Percentiles rank a stretch among this genome's conserved stretches.
Evolutionary conservation across 169 alveolate species (phyloP).

Genomic region (Plasmodium inui): DNA sequence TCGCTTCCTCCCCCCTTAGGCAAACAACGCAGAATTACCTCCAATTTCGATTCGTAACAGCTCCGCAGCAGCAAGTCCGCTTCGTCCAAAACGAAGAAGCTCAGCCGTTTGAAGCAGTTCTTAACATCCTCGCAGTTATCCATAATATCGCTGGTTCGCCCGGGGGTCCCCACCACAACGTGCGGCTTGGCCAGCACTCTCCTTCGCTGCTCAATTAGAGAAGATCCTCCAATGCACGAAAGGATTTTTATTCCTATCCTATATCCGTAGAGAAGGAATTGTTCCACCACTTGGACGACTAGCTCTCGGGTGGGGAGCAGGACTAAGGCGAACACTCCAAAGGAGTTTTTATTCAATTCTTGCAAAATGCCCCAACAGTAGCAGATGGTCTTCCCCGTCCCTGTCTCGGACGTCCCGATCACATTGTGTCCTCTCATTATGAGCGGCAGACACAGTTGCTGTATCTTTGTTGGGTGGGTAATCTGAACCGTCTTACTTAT

Average conservation of each 20-base stretch:
- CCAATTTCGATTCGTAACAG: slow-evolving; percentile 87
- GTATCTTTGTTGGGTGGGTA: slow-evolving; percentile 92
- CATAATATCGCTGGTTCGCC: slow-evolving; percentile 93
- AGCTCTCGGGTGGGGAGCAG: slow-evolving; percentile 98
- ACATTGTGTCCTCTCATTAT: slow-evolving; percentile 92
- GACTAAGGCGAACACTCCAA: slow-evolving; percentile 95
- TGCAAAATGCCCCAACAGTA: slow-evolving; percentile 96
- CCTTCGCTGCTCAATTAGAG: slow-evolving; percentile 84
- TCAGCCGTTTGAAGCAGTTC: slow-evolving; percentile 85
- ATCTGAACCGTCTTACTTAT: slow-evolving; percentile 80
- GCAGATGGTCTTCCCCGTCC: slow-evolving; percentile 98
- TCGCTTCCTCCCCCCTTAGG: slow-evolving; percentile 78
- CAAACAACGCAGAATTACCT: slow-evolving; percentile 81
- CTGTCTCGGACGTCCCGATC: slow-evolving; percentile 96
- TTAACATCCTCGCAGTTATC: slow-evolving; percentile 76
- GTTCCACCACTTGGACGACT: slow-evolving; percentile 96
- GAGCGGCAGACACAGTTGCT: slow-evolving; percentile 91
- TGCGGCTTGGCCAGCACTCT: slow-evolving; percentile 93
- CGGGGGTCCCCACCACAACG: slow-evolving; percentile 97
- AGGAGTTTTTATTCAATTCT: slow-evolving; percentile 94
- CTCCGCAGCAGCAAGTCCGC: slow-evolving; percentile 95
- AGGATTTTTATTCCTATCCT: slow-evolving; percentile 88
- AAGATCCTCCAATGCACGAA: slow-evolving; percentile 95
- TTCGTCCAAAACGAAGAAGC: slow-evolving; percentile 96
- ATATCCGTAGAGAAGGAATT: slow-evolving; percentile 93